Evolutionary conservation across 2,329 filamentous ascomycete genomes (phyloP).

Genomic region (Penicillium brevicompactum): DNA sequence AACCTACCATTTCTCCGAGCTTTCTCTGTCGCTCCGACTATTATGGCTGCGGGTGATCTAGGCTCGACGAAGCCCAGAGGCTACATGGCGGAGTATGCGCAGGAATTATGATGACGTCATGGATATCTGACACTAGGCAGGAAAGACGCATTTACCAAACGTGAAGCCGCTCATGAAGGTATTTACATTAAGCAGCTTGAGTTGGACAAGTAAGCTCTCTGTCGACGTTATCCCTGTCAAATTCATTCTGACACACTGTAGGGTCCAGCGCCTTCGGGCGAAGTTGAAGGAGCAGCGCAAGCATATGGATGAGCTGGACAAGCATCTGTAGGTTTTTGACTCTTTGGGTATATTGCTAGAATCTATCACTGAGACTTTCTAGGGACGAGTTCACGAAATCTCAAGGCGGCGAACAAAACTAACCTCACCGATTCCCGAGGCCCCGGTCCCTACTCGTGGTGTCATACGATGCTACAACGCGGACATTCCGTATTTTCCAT

Average conservation of each 20-base stretch:
- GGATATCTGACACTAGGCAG: conserved; percentile 10
- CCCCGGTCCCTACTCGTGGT: background rate
- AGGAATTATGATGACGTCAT: conserved; percentile 25
- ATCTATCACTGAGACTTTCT: background rate
- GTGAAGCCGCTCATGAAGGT: conserved; percentile 20
- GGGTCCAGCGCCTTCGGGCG: conserved; percentile 17
- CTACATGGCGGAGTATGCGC: conserved; percentile 29
- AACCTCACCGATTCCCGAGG: background rate
- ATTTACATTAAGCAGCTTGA: conserved; percentile 24
- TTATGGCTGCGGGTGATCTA: conserved; percentile 27
- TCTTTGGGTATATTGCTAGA: background rate
- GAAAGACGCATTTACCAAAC: conserved; percentile 24
- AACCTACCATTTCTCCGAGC: conserved; percentile 10
- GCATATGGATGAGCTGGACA: conserved; percentile 30
- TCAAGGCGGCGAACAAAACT: conserved; percentile 25
- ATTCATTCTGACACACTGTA: background rate
- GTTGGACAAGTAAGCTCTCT: conserved; percentile 21
- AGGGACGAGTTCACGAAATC: conserved; percentile 19
- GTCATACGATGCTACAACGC: background rate
- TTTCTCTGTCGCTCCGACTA: conserved; percentile 19
- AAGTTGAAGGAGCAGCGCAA: conserved; percentile 27
- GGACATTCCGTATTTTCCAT: background rate
- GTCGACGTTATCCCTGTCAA: background rate
- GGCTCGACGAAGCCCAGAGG: conserved; percentile 25
- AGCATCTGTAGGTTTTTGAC: conserved; percentile 24